Evolutionary conservation across 176 grass and related monocot species (phyloP), one percentile per base, ranked within the genome.

Genomic region (Panicum miliaceum): DNA sequence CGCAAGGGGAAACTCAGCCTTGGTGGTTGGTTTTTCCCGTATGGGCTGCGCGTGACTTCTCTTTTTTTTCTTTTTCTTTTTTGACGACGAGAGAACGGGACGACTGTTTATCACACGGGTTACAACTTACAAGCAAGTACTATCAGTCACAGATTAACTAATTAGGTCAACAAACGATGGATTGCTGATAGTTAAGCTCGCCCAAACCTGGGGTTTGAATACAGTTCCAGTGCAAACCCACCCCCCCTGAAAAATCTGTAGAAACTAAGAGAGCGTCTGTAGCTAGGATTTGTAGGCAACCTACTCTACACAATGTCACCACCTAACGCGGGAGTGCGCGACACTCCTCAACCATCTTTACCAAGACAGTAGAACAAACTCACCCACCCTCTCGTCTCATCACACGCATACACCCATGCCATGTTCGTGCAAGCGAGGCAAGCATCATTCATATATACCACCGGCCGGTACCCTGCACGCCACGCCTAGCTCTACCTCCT

Each of bases 281-380:
- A 20, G 19, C 9, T 46, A 15, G 47, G 20, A 57, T 23, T 57
- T 23, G 54, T 23, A 57, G 54, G 54, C 22, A 57, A 57, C 53
- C 76, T 64, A 64, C 76, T 76, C 73, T 78, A 78, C 73, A 76
- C 18, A 8, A 23, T 18, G 19, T 69, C 20, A 12, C 26, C 57
- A 78, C 38, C 66, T 46, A 78, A 42, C 75, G 12, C 40, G 19
- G 8, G 10, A 4, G 65, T 19, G 20, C 18, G 5, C 2, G 25
- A 60, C 36, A 20, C 50, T 19, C 69, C 34, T 47, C 35, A 81
- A 25, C 78, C 47, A 81, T 68, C 63, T 81, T 50, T 68, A 81
- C 79, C 64, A 56, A 71, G 68, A 71, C 68, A 45, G 68, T 71
- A 71, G 68, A 71, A 81, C 79, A 69, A 81, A 81, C 64, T 81